Evolutionary conservation across 257 asterid genomes (phyloP), one percentile per base, ranked within the genome.

Genomic region (Scutellaria baicalensis): DNA sequence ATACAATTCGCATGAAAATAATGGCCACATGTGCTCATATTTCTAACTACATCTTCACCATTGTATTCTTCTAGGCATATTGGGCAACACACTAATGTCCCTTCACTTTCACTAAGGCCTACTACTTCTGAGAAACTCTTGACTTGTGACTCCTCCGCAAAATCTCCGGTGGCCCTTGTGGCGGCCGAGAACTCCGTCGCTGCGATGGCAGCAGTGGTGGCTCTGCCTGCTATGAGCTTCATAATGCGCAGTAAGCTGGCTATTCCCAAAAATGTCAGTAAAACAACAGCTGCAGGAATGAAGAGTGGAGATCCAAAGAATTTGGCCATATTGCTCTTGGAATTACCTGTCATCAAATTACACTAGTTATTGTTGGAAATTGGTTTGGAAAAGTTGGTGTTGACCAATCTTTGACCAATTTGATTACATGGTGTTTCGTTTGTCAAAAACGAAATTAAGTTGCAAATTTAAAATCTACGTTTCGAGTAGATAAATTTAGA

Each of bases 21-120:
- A 60, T 80, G 84, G 10, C 71, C 76, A 59, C 84, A 76, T 58
- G 72, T 58, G 14, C 27, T 49, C 64, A 80, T 50, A 21, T 39
- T 61, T 23, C 68, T 71, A 0, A 80, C 66, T 14, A 6, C 68
- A 27, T 72, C 81, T 51, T 43, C 47, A 13, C 39, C 65, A 51
- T 17, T 20, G 49, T 80, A 80, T 9, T 80, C 84, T 59, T 72
- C 84, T 9, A 80, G 77, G 72, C 84, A 80, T 76, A 80, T 76
- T 18, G 81, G 64, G 74, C 84, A 76, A 31, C 54, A 50, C 14
- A 61, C 27, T 48, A 33, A 49, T 51, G 54, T 54, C 20, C 69
- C 78, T 66, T 62, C 66, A 31, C 39, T 21, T 10, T 75, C 76
- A 39, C 57, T 50, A 36, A 60, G 42, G 21, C 59, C 62, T 12